phyloP scores from a whole-genome alignment of 176 grass and related monocot species.

The Rhipidocladum racemiflorum region DNA sequence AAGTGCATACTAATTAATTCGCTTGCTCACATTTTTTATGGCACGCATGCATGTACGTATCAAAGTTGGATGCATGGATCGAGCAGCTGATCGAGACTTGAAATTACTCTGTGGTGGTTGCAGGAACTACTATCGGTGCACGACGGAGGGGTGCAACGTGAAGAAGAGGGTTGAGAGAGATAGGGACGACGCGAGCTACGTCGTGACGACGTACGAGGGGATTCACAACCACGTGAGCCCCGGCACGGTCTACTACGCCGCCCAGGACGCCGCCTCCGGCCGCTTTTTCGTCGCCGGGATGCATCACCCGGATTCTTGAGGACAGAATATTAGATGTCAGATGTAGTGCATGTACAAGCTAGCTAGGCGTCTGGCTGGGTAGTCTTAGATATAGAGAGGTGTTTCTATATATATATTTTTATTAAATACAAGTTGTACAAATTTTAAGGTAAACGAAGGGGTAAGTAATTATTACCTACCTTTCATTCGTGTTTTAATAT shows the following conservation, averaged over 20 bases:
- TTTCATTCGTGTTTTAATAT: too few relatives aligned
- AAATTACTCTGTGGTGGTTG: too few relatives aligned
- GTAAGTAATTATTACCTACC: too few relatives aligned
- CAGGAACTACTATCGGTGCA: conserved; percentile 97
- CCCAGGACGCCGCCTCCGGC: conserved; percentile 59
- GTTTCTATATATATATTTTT: too few relatives aligned
- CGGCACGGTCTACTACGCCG: conserved; percentile 58
- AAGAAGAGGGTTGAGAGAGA: conserved; percentile 97
- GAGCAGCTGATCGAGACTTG: not conserved
- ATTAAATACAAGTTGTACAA: too few relatives aligned
- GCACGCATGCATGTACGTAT: not conserved
- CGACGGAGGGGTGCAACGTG: conserved; percentile 77
- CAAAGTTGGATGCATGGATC: not conserved
- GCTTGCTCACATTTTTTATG: not conserved
- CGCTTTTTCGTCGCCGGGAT: conserved; percentile 73
- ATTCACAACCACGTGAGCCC: conserved; percentile 77
- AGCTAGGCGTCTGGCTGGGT: not conserved
- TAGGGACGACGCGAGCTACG: conserved; percentile 63
- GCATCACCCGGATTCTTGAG: conserved; percentile 27
- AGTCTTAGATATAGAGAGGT: not conserved
- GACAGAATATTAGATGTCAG: not conserved
- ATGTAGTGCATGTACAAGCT: not conserved
- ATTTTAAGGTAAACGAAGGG: too few relatives aligned
- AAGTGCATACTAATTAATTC: not conserved
- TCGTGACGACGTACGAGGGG: conserved; percentile 86